phyloP scores from a whole-genome alignment of 768 basidiomycete species.

The Psilocybe sp. region DNA sequence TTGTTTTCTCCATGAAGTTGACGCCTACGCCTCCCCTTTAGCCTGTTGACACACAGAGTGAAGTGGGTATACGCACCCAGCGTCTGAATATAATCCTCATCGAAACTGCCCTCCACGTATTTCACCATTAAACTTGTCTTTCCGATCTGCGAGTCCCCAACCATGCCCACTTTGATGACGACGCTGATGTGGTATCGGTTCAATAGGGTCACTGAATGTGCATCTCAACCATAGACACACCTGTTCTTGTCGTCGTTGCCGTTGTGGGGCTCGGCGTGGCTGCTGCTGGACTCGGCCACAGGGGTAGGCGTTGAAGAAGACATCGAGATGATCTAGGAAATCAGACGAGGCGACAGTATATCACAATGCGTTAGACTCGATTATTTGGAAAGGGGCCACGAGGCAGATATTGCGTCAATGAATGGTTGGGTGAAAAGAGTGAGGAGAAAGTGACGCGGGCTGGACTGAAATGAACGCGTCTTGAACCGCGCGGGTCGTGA shows the following conservation, averaged over 20 bases:
- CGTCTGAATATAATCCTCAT: slow-evolving; percentile 99
- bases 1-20: slow-evolving; percentile 99
- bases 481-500: slow-evolving; percentile 24
- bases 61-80: slow-evolving; percentile 59
- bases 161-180: slow-evolving; percentile 99
- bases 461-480: slow-evolving; percentile 38
- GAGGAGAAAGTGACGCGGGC: slow-evolving; percentile 29
- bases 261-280: slow-evolving; percentile 53
- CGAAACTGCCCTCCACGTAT: slow-evolving; percentile 98
- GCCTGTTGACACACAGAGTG: too few species aligned
- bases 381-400: slow-evolving; percentile 8
- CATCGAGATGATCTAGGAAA: slow-evolving; percentile 40
- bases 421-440: slow-evolving; percentile 21
- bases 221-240: slow-evolving; percentile 23
- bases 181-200: slow-evolving; percentile 46
- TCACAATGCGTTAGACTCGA: slow-evolving; percentile 17
- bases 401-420: slow-evolving; percentile 13
- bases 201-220: too few species aligned
- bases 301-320: slow-evolving; percentile 42
- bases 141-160: slow-evolving; percentile 98
- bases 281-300: slow-evolving; percentile 49
- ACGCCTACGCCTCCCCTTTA: slow-evolving; percentile 52
- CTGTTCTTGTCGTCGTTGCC: slow-evolving; percentile 72
- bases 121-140: slow-evolving; percentile 99
- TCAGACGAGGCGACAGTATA: slow-evolving; percentile 15